These are phyloP conservation scores for Naganishia albida DNA, from an alignment of 1,284 basidiomycete genomes.

Conservation along the genomic window DNA sequence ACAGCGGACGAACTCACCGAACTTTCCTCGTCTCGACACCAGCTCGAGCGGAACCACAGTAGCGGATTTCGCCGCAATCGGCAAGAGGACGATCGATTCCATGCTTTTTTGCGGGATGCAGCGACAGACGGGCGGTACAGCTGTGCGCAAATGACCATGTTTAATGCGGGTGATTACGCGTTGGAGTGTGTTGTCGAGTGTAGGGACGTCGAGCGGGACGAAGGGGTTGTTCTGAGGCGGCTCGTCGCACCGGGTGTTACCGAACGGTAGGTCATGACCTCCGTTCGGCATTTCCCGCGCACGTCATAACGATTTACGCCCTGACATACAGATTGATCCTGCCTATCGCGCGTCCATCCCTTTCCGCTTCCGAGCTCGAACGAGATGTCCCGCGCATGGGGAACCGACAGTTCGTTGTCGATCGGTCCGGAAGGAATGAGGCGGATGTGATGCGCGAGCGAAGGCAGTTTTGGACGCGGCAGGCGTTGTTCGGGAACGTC, in stretches of 20 bases:
- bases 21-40: constrained; percentile 25
- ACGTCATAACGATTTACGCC: constrained; percentile 15
- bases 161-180: constrained; percentile 82
- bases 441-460: constrained; percentile 14
- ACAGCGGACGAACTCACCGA: constrained; percentile 40
- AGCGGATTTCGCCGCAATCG: constrained; percentile 22
- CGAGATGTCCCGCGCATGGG: constrained; percentile 78
- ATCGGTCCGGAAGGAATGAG: constrained; percentile 11
- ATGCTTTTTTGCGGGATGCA: constrained; percentile 50
- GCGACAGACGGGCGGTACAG: constrained; percentile 70
- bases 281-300: too few relatives aligned
- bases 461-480: constrained; percentile 22
- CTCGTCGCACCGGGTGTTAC: constrained; percentile 81
- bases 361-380: constrained; percentile 63
- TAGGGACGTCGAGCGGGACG: constrained; percentile 44
- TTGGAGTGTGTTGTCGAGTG: constrained; percentile 81
- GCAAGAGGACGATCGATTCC: constrained; percentile 30
- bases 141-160: constrained; percentile 79
- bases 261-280: constrained; percentile 57
- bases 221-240: constrained; percentile 58
- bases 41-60: constrained; percentile 1
- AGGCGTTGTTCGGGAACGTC: constrained; percentile 12
- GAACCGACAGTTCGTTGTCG: constrained; percentile 86
- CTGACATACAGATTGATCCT: constrained; percentile 66
- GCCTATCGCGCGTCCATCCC: constrained; percentile 68